These are phyloP conservation scores for Macrocybe gigantea DNA, from an alignment of 768 basidiomycete genomes.

Conservation along the genomic window DNA sequence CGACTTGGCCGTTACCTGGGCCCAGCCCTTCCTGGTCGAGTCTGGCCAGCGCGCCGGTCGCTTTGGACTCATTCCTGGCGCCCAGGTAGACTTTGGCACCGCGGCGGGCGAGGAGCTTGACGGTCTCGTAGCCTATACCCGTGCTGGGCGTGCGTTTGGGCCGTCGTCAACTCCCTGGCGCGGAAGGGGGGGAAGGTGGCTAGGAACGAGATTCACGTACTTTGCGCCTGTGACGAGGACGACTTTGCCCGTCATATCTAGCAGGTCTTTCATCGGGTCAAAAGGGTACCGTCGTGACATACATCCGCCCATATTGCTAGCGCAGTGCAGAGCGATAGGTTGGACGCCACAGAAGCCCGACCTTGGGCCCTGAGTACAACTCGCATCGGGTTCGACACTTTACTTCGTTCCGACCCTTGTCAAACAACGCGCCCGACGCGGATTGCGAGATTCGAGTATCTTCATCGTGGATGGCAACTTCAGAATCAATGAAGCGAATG, in stretches of 20 bases:
- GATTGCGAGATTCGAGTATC: not conserved
- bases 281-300: constrained; percentile 8
- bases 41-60: constrained; percentile 15
- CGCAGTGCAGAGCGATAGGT: too few relatives aligned
- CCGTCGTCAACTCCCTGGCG: constrained; percentile 1
- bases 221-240: constrained; percentile 11
- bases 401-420: too few relatives aligned
- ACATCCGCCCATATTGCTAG: constrained; percentile 4
- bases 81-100: constrained; percentile 52
- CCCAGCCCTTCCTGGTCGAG: constrained; percentile 23
- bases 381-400: too few relatives aligned
- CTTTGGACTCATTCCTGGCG: constrained; percentile 31
- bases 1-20: constrained; percentile 17
- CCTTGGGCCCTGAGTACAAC: too few relatives aligned
- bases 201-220: constrained; percentile 1
- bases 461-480: not conserved
- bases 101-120: constrained; percentile 36
- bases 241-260: constrained; percentile 12
- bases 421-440: not conserved
- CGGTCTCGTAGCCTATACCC: constrained; percentile 42
- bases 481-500: not conserved
- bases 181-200: not conserved
- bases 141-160: constrained; percentile 18
- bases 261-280: constrained; percentile 10
- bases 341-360: too few relatives aligned